Conservation (phyloP, 225 moss, liverwort and hornwort species). For the Pleurozium schreberi region DNA sequence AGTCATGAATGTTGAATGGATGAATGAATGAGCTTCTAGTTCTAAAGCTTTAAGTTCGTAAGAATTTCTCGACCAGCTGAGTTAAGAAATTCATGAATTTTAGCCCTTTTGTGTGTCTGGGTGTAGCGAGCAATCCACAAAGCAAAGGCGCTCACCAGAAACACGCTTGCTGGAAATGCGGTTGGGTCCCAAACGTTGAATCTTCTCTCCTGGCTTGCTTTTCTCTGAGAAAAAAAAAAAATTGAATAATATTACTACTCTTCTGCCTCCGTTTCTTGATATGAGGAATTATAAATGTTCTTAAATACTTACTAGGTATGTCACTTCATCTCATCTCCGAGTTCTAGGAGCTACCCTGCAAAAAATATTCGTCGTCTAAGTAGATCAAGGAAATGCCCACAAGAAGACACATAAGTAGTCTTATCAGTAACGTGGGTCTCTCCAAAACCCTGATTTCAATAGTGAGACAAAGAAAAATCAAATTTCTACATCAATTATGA, state of each 20-base stretch:
- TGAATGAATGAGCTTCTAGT: neutral
- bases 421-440: neutral
- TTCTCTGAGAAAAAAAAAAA: neutral
- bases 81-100: slow-evolving; percentile 27
- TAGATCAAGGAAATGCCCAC: neutral
- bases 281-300: neutral
- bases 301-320: slow-evolving; percentile 29
- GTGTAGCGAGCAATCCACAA: slow-evolving; percentile 55
- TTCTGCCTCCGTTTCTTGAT: slow-evolving; percentile 9
- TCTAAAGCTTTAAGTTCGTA: neutral
- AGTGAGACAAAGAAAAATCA: neutral
- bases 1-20: neutral
- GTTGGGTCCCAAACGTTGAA: slow-evolving; percentile 39
- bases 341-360: neutral
- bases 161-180: slow-evolving; percentile 70
- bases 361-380: neutral
- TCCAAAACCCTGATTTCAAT: neutral
- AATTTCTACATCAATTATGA: neutral
- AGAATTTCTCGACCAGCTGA: slow-evolving; percentile 1
- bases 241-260: neutral
- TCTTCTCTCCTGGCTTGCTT: neutral
- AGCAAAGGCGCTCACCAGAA: slow-evolving; percentile 63
- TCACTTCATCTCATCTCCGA: slow-evolving; percentile 5
- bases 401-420: neutral
- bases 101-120: slow-evolving; percentile 47